Conservation (phyloP, 495 filamentous ascomycete genomes). For the Saxophila tyrrhenica region DNA sequence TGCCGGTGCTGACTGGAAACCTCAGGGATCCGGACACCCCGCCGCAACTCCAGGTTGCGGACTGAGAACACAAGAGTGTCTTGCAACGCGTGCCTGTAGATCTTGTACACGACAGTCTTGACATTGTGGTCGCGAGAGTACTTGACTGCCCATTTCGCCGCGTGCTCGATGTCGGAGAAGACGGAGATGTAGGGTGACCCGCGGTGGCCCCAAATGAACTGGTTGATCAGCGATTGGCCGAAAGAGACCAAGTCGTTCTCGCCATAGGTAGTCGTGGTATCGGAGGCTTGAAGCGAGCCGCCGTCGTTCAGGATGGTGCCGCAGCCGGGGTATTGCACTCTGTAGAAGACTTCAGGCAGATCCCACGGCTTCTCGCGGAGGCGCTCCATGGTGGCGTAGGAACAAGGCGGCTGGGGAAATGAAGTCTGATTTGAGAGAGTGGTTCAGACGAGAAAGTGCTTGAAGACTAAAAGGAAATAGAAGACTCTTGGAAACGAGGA, state of each 20-base stretch:
- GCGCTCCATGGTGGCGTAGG: background rate
- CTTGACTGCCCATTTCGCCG: background rate
- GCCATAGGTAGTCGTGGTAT: background rate
- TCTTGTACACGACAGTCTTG: background rate
- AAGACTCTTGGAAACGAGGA: background rate
- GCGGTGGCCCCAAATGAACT: background rate
- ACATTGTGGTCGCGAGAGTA: background rate
- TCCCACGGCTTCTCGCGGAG: background rate
- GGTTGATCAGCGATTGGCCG: background rate
- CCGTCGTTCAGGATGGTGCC: background rate
- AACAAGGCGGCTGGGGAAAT: background rate
- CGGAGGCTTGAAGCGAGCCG: background rate
- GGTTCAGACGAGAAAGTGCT: no score
- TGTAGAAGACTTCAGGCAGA: background rate
- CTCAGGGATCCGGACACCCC: background rate
- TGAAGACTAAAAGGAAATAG: background rate
- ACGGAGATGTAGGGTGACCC: background rate
- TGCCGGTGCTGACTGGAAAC: background rate
- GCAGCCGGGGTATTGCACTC: background rate
- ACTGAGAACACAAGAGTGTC: background rate
- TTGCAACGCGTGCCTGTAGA: background rate
- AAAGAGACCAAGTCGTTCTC: background rate
- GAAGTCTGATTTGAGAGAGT: no score
- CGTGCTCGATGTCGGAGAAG: background rate
- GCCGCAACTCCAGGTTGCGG: background rate